phyloP scores from a whole-genome alignment of 768 basidiomycete genomes.

The Mrakia frigida region DNA sequence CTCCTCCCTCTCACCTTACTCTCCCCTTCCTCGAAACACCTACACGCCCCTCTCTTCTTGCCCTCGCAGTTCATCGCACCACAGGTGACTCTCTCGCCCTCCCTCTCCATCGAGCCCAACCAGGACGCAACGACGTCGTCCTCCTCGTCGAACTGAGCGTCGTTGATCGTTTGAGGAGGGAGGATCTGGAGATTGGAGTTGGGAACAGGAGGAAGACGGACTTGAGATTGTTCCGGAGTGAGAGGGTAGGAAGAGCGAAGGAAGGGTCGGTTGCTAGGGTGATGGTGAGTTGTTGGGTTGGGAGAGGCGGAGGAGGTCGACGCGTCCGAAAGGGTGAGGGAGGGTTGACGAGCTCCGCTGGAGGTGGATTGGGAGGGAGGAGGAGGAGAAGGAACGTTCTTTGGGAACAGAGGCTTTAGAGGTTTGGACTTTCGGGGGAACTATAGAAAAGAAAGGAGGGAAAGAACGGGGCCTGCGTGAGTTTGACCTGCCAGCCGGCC shows the following conservation, averaged over 20 bases:
- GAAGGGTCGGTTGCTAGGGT: background rate
- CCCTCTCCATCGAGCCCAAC: constrained; percentile 1
- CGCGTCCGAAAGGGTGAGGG: background rate
- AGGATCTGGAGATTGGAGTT: background rate
- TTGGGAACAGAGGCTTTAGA: background rate
- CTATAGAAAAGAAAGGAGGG: background rate
- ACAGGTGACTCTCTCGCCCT: background rate
- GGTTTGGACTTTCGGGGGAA: background rate
- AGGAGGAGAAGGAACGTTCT: background rate
- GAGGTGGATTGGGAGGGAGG: background rate
- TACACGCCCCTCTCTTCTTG: background rate
- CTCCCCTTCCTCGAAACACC: constrained; percentile 1
- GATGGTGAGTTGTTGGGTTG: too few relatives aligned
- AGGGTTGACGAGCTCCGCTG: background rate
- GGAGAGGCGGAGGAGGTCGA: background rate
- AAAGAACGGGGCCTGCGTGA: background rate
- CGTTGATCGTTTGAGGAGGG: background rate
- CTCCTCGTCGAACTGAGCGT: background rate
- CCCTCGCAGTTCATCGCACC: background rate
- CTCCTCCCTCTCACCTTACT: background rate
- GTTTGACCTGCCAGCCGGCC: too few relatives aligned
- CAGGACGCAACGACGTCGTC: background rate
- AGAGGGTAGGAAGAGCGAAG: background rate
- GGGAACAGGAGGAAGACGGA: background rate
- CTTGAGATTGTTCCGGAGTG: background rate